Base-by-base conservation (phyloP, 768 basidiomycete species). In the Tremella mesenterica region DNA sequence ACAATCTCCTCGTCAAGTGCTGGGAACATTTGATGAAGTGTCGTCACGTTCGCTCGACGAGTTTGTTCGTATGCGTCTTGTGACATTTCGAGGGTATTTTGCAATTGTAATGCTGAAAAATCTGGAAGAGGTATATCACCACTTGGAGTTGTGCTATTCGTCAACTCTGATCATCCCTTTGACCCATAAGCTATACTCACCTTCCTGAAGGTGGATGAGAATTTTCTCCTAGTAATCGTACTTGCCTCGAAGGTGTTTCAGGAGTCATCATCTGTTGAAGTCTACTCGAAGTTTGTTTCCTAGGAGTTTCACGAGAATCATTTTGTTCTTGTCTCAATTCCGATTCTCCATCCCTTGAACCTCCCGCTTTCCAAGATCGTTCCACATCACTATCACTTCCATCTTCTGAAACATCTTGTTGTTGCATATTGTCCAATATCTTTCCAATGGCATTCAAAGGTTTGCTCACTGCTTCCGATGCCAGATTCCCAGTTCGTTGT, bases 11-110 rank as follows among this genome's bases (percentile, higher is more conserved):
- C 71, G 65, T 96, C 92, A 59, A 86, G 77, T 9, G 71, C 72
- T 1, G 91, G 91, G 79, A 96, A 96, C 57, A 93, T 93, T 74
- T 92, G 88, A 52, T 79, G 74, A 57, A 96, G 74, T 27, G 90
- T 93, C 61, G 83, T 83, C 51, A 69, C 58, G 31, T 69, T 66
- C 18, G 65, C 67, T 9, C 78, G 75, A 47, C 87, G 79, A 2
- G 86, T 86, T 14, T 78, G 80, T 14, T 81, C 81, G 20, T 85
- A 86, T 39, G 83, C 79, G 54, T 83, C 82, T 61, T 86, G 83
- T 20, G 86, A 86, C 9, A 76, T 77, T 67, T 92, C 90, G 59
- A 73, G 65, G 33, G 67, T 70, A 10, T 63, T 53, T 57, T 67
- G 58, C 84, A 88, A 79, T 80, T 69, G 62, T 5, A 45, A n/a